These are phyloP conservation scores for Ormosia emarginata DNA, from an alignment of 306 rosid species.

Conservation along the genomic window DNA sequence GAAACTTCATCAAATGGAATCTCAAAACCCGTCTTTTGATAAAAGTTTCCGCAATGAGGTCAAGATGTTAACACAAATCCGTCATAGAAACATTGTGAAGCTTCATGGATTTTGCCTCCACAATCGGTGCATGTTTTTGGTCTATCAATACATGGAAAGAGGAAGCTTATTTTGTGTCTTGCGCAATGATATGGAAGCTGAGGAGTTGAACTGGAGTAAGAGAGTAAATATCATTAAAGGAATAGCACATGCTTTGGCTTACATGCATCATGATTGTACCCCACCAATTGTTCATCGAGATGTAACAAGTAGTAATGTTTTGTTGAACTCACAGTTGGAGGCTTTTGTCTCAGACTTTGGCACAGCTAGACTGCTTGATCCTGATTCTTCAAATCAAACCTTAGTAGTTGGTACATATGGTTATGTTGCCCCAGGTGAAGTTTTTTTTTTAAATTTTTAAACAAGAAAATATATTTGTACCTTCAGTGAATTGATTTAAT, in stretches of 20 bases:
- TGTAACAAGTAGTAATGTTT: background rate
- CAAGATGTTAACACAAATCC: constrained; percentile 9
- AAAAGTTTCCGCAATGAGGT: constrained; percentile 2
- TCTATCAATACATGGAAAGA: constrained; percentile 26
- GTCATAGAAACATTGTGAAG: background rate
- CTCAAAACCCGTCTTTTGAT: background rate
- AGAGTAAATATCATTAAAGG: constrained; percentile 28
- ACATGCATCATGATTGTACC: constrained; percentile 9
- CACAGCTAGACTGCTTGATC: constrained; percentile 15
- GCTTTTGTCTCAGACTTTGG: constrained; percentile 19
- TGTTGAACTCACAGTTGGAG: background rate
- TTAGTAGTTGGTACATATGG: background rate
- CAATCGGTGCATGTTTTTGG: background rate
- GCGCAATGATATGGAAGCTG: constrained; percentile 10
- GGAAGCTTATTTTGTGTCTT: constrained; percentile 16
- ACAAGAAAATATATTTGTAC: no score
- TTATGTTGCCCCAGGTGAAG: constrained; percentile 23
- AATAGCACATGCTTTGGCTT: constrained; percentile 3
- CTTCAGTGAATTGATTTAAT: no score
- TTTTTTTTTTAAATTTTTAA: no score
- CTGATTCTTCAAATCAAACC: constrained; percentile 2
- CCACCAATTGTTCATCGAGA: constrained; percentile 17
- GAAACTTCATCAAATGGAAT: constrained; percentile 18
- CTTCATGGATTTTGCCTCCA: constrained; percentile 16
- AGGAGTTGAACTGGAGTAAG: constrained; percentile 22